Percentiles rank a stretch among this genome's conserved stretches.
Evolutionary conservation across 2,329 filamentous ascomycete genomes (phyloP).

Genomic region (Xylaria sp.): DNA sequence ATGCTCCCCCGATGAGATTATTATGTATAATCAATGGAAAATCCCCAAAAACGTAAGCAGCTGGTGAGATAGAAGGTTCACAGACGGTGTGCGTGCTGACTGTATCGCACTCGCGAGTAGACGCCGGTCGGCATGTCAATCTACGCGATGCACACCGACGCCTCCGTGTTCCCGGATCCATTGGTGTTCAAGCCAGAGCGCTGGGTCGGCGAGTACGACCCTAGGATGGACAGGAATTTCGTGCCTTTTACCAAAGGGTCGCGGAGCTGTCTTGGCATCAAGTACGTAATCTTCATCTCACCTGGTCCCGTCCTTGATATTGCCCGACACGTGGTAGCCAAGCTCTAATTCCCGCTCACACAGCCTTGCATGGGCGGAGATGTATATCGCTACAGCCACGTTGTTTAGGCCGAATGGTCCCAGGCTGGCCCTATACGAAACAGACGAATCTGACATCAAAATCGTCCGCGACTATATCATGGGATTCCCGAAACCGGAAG

Average conservation of each 20-base stretch:
- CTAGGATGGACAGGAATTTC: conserved; percentile 26
- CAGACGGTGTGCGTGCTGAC: neutral
- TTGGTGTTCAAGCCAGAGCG: conserved; percentile 45
- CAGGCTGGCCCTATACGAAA: conserved; percentile 34
- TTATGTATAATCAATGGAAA: conserved; percentile 44
- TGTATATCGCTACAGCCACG: conserved; percentile 30
- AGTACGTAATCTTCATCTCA: no score
- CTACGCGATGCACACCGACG: conserved; percentile 43
- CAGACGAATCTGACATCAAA: conserved; percentile 33
- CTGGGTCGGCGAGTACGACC: conserved; percentile 37
- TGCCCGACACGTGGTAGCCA: neutral
- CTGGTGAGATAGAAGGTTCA: neutral
- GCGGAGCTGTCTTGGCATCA: conserved; percentile 36
- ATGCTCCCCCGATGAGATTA: conserved; percentile 7
- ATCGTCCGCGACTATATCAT: conserved; percentile 33
- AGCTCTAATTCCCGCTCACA: no score
- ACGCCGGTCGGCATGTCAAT: conserved; percentile 52
- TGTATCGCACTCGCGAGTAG: neutral
- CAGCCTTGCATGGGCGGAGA: conserved; percentile 35
- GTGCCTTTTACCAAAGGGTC: conserved; percentile 36
- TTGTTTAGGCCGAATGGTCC: conserved; percentile 35
- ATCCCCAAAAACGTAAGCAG: conserved; percentile 45
- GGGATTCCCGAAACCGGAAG: conserved; percentile 10
- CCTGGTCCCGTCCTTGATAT: neutral
- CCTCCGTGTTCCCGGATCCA: conserved; percentile 40